Conservation (phyloP, 129 eudicot genomes). For the Smallanthus sonchifolius region DNA sequence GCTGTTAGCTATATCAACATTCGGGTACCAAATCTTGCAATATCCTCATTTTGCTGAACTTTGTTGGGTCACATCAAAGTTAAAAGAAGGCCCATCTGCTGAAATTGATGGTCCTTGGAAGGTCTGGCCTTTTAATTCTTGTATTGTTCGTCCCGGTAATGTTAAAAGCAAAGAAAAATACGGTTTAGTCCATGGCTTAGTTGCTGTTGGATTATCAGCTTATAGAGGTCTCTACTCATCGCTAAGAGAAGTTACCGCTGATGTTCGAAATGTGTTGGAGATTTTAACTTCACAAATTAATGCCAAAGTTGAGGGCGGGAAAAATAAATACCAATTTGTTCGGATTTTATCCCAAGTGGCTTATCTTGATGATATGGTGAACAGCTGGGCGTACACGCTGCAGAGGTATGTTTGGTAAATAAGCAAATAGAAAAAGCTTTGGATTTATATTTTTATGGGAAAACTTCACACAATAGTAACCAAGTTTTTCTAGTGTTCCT, state of each 20-base stretch:
- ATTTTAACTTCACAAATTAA: constrained; percentile 51
- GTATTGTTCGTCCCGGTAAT: constrained; percentile 61
- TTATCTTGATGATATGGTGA: constrained; percentile 84
- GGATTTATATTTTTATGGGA: neutral
- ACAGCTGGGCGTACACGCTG: constrained; percentile 66
- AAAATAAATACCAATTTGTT: constrained; percentile 50
- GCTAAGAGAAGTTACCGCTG: constrained; percentile 56
- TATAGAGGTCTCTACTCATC: constrained; percentile 81
- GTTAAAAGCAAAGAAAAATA: constrained; percentile 43
- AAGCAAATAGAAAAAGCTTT: neutral
- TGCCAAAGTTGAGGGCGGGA: constrained; percentile 69
- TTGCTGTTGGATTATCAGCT: constrained; percentile 88
- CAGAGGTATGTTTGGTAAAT: constrained; percentile 54
- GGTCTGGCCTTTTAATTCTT: constrained; percentile 96
- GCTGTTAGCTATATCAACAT: constrained; percentile 60
- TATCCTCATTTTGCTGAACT: constrained; percentile 97
- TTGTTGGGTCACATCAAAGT: constrained; percentile 97
- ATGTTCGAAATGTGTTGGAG: constrained; percentile 76
- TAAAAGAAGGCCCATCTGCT: constrained; percentile 83
- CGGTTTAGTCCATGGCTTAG: constrained; percentile 69
- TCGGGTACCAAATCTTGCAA: constrained; percentile 80
- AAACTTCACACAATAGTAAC: too few relatives aligned
- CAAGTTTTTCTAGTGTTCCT: too few relatives aligned
- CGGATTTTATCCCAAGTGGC: constrained; percentile 83
- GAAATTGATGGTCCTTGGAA: constrained; percentile 69